These are phyloP conservation scores for Hyaloscypha bicolor DNA, from an alignment of 495 filamentous ascomycete species.

Conservation along the genomic window DNA sequence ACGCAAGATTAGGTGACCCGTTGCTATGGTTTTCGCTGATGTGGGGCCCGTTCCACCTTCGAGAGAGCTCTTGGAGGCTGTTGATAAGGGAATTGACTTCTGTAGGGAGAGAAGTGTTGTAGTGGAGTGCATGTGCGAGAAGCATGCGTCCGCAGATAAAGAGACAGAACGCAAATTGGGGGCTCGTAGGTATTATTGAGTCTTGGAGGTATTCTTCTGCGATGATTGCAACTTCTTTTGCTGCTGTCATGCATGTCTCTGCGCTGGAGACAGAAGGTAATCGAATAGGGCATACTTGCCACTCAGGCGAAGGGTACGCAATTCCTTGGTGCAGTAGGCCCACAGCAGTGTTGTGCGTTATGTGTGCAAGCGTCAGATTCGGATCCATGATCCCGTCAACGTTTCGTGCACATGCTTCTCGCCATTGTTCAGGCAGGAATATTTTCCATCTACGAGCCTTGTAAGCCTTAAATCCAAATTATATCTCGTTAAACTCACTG, in stretches of 20 bases:
- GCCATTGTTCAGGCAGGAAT: constrained; percentile 44
- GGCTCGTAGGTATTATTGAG: constrained; percentile 32
- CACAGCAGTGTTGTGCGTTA: constrained; percentile 50
- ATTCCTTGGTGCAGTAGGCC: constrained; percentile 49
- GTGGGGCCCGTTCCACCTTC: constrained; percentile 21
- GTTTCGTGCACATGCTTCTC: constrained; percentile 40
- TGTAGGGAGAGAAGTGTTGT: constrained; percentile 26
- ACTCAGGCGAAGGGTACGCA: constrained; percentile 42
- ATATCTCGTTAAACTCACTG: constrained; percentile 30
- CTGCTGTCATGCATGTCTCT: constrained; percentile 46
- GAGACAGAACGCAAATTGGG: constrained; percentile 45
- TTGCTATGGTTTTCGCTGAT: background rate
- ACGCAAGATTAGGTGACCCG: constrained; percentile 21
- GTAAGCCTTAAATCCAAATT: background rate
- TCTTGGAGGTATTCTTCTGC: constrained; percentile 40
- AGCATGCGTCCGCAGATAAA: constrained; percentile 43
- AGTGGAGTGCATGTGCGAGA: constrained; percentile 37
- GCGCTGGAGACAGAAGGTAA: constrained; percentile 43
- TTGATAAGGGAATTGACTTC: constrained; percentile 38
- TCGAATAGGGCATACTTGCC: constrained; percentile 32
- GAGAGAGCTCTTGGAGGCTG: constrained; percentile 38
- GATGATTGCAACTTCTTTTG: constrained; percentile 42
- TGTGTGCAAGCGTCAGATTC: constrained; percentile 46
- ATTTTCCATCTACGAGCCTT: constrained; percentile 40
- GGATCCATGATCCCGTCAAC: constrained; percentile 43